These are phyloP conservation scores for Trichomonas vaginalis DNA, from an alignment of 208 protist species.

Conservation along the genomic window DNA sequence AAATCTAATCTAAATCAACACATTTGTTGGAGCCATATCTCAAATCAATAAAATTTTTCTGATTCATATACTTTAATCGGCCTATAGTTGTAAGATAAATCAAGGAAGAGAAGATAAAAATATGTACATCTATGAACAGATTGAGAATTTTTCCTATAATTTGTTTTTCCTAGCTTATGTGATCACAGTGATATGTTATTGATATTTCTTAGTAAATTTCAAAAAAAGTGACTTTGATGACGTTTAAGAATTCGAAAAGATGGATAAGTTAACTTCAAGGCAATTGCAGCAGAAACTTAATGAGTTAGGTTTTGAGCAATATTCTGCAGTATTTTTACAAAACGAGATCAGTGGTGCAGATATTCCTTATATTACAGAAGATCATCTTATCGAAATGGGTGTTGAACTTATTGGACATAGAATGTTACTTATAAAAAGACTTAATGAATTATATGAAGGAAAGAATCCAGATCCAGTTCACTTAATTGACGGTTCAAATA, in stretches of 20 bases:
- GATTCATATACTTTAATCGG: too few species aligned
- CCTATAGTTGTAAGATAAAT: too few species aligned
- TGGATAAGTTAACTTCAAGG: neutral
- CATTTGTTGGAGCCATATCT: too few species aligned
- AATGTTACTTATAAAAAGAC: neutral
- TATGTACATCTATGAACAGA: too few species aligned
- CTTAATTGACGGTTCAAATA: neutral
- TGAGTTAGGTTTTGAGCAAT: neutral
- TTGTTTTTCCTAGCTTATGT: too few species aligned
- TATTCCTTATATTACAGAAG: neutral
- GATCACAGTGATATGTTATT: too few species aligned
- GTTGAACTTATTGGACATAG: neutral
- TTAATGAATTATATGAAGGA: neutral
- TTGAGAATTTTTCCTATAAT: too few species aligned
- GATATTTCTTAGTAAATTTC: too few species aligned
- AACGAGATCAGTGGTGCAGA: neutral
- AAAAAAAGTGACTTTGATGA: neutral
- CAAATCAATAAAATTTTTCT: too few species aligned
- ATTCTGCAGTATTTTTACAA: neutral
- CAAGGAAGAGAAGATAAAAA: too few species aligned
- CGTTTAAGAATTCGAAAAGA: neutral
- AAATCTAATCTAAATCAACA: too few species aligned
- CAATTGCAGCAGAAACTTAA: neutral
- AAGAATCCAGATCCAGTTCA: neutral
- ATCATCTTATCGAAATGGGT: slow-evolving; percentile 11